A percentile compares a stretch with the other conserved stretches of the same genome.
These are phyloP conservation scores for Diutina ranongensis DNA, from an alignment of 1,139 yeast species.

Conservation along the genomic window DNA sequence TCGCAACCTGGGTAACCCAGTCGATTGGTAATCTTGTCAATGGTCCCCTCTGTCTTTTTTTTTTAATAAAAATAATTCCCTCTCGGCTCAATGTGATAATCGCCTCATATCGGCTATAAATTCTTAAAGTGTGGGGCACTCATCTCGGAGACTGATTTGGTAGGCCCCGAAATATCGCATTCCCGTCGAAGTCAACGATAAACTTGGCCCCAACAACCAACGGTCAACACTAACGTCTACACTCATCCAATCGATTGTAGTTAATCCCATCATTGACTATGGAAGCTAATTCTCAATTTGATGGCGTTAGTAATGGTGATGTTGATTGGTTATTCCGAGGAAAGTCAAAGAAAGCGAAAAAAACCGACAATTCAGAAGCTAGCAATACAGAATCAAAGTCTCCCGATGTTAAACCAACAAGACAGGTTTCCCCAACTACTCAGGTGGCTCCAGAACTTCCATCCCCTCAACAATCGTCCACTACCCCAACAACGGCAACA, in stretches of 20 bases:
- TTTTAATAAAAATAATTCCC: no score
- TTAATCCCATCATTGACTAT: background rate
- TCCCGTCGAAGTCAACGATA: no score
- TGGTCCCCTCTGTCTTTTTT: no score
- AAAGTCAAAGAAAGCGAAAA: constrained; percentile 38
- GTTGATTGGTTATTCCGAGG: constrained; percentile 71
- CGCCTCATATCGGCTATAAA: no score
- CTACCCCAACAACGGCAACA: background rate
- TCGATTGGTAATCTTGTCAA: no score
- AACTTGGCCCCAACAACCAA: no score
- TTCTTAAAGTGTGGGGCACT: background rate
- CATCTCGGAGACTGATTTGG: background rate
- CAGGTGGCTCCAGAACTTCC: background rate
- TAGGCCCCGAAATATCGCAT: background rate
- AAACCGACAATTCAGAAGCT: constrained; percentile 11
- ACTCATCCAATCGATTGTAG: no score
- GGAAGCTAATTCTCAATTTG: background rate
- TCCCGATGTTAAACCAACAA: background rate
- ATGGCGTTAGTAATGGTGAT: constrained; percentile 58
- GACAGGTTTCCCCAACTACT: background rate
- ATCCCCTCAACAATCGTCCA: background rate
- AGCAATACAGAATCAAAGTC: no score
- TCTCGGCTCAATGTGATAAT: no score
- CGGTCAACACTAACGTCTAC: no score
- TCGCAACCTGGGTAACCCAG: no score